Base-by-base conservation (phyloP, 2,329 filamentous ascomycete species). In the Paecilomyces sp. region DNA sequence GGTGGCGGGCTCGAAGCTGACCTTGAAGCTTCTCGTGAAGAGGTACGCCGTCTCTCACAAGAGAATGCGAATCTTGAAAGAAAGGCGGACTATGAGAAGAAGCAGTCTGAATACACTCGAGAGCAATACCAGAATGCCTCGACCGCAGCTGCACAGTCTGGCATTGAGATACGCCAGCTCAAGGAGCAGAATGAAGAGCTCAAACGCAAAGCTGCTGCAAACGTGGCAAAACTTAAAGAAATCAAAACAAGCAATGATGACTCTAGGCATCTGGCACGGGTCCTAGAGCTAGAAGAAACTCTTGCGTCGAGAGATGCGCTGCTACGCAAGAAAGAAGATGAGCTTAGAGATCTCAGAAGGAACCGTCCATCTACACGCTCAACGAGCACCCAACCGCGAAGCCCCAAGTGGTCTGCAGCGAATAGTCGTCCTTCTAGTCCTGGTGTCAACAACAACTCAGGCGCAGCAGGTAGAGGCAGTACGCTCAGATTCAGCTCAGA, bases 81-180 rank as follows among this genome's bases (percentile, higher is more conserved):
- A 52, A 75, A 72, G 54, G 68, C 75, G 1, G 73, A 78, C 11
- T 77, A 74, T 56, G 76, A 75, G 55, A 70, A 68, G 52, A 75
- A 74, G 9, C 77, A 79, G 61, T 71, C 76, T 7, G 78, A 79
- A 54, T 80, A 79, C 61, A 77, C 74, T 5, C 74, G 77, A 47
- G 70, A 74, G 60, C 77, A 79, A 64, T 80, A 80, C 57, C 78
- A 80, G 61, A 76, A 72, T 31, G 78, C 77, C 11, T 80, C 78
- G 6, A 77, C 68, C 5, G 70, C 71, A 8, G 78, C 77, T 0
- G 76, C 75, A 22, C 76, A 79, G 54, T 70, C 75, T 7, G 72
- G 68, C 6, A 73, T 67, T 52, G 74, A 80, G 62, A 63, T 67
- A 34, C 71, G 70, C 9, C 71, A 73, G 28, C 66, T 79, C 24